A percentile compares a stretch with the other conserved stretches of the same genome.
phyloP scores from a whole-genome alignment of 176 grass and related monocot species.

The Musa itinerans region DNA sequence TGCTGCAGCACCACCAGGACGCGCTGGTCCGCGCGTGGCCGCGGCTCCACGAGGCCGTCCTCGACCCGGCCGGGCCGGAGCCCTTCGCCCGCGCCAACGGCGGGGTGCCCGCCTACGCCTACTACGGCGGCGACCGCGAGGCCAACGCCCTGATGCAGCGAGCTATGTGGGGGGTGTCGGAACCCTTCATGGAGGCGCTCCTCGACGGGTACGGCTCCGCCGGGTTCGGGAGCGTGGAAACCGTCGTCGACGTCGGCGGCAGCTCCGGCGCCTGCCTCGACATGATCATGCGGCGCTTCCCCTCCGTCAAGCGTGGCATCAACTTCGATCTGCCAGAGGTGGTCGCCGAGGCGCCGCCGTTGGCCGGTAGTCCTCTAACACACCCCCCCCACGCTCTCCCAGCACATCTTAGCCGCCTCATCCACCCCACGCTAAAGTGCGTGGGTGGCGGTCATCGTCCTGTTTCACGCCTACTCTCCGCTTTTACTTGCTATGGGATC shows the following conservation, averaged over 20 bases:
- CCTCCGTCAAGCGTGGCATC: conserved; percentile 37
- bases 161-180: conserved; percentile 65
- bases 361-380: conserved; percentile 24
- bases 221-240: conserved; percentile 41
- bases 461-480: too few relatives aligned
- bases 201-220: conserved; percentile 34
- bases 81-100: conserved; percentile 57
- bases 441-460: too few relatives aligned
- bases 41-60: conserved; percentile 55
- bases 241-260: conserved; percentile 74
- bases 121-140: conserved; percentile 51
- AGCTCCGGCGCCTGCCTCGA: conserved; percentile 70
- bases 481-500: too few relatives aligned
- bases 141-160: conserved; percentile 63
- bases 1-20: conserved; percentile 91
- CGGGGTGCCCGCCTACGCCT: conserved; percentile 59
- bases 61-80: conserved; percentile 64
- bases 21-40: conserved; percentile 65
- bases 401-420: background rate
- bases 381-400: background rate
- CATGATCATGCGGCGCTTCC: conserved; percentile 55
- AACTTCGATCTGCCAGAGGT: conserved; percentile 90
- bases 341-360: conserved; percentile 48
- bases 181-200: conserved; percentile 77
- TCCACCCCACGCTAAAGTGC: too few relatives aligned